These are phyloP conservation scores for Castanospermum australe DNA, from an alignment of 306 rosid genomes.

Conservation along the genomic window DNA sequence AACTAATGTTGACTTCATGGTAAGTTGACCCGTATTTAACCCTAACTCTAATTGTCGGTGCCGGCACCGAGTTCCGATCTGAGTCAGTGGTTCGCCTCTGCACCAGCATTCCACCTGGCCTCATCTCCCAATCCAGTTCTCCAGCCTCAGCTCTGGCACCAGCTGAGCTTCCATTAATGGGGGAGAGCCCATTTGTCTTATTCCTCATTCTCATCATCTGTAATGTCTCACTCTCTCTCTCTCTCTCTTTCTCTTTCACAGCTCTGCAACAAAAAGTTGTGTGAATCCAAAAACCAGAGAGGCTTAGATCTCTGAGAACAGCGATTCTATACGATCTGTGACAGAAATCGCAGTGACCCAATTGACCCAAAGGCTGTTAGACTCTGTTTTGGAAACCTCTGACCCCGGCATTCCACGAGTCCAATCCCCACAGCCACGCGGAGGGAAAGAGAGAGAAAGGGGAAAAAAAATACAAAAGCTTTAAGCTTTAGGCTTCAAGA, in stretches of 20 bases:
- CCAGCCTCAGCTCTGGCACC: conserved; percentile 39
- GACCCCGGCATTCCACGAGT: conserved; percentile 49
- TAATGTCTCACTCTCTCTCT: not conserved
- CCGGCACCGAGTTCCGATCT: conserved; percentile 54
- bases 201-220: conserved; percentile 82
- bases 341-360: conserved; percentile 44
- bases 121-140: conserved; percentile 72
- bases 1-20: conserved; percentile 76
- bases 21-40: conserved; percentile 69
- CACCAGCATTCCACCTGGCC: conserved; percentile 96
- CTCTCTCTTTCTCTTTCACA: not conserved
- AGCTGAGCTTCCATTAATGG: conserved; percentile 38
- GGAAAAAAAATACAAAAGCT: not conserved
- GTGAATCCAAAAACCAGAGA: not conserved
- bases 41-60: conserved; percentile 70
- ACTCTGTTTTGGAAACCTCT: conserved; percentile 14
- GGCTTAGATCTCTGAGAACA: conserved; percentile 46
- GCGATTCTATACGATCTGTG: conserved; percentile 33
- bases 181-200: conserved; percentile 35
- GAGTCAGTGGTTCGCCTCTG: conserved; percentile 65
- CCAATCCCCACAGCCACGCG: conserved; percentile 38
- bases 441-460: not conserved
- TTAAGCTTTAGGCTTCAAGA: conserved; percentile 26
- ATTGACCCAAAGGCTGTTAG: conserved; percentile 22
- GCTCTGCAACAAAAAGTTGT: not conserved